Evolutionary conservation across 2,329 filamentous ascomycete genomes (phyloP).

Genomic region (Teratosphaeria pseudoeucalypti): DNA sequence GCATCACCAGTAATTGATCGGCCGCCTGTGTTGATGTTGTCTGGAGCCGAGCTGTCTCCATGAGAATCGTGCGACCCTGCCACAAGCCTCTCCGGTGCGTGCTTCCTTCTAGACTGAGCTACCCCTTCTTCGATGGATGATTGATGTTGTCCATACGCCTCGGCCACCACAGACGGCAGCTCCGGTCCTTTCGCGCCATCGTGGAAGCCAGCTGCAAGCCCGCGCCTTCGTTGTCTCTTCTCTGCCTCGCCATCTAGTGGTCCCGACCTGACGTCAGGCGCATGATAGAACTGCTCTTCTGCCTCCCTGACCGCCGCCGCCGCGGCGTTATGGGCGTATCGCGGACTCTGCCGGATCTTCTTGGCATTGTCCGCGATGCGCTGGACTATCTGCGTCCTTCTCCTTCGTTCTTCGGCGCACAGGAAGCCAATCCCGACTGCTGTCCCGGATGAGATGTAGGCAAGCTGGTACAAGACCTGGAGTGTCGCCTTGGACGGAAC

Average conservation of each 20-base stretch:
- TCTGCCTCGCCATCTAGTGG: background rate
- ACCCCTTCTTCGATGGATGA: too few species aligned
- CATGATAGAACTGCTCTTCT: background rate
- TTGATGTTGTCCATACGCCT: constrained; percentile 12
- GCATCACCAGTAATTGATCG: background rate
- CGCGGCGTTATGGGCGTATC: constrained; percentile 16
- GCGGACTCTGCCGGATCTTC: constrained; percentile 20
- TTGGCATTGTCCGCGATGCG: constrained; percentile 27
- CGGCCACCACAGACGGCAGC: constrained; percentile 19
- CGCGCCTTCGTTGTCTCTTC: background rate
- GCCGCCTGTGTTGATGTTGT: background rate
- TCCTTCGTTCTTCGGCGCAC: constrained; percentile 26
- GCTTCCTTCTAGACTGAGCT: background rate
- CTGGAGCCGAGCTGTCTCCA: background rate
- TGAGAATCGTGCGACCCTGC: background rate
- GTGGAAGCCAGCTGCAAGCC: background rate
- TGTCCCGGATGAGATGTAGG: constrained; percentile 30
- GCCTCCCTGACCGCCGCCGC: constrained; percentile 2
- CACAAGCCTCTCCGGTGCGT: background rate
- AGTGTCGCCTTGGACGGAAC: constrained; percentile 27
- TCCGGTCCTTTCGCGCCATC: constrained; percentile 7
- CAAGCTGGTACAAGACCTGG: constrained; percentile 27
- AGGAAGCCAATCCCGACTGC: constrained; percentile 25
- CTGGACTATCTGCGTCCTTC: constrained; percentile 23
- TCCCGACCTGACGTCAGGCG: background rate